Conservation (phyloP, 805 yeast species). For the Blastobotrys parvus region DNA sequence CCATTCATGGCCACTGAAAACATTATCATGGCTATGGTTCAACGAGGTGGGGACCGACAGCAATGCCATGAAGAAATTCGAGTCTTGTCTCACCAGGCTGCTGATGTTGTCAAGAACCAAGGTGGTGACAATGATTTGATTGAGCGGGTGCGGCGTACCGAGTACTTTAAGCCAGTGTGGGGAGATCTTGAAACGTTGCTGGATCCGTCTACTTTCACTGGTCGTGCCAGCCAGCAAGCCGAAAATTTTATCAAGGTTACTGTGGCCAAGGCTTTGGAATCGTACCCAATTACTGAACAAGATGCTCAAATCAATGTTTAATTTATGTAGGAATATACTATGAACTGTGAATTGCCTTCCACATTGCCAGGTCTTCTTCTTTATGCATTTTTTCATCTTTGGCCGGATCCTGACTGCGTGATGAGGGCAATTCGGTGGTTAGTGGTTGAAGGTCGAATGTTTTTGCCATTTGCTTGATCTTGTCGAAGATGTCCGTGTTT, state of each 20-base stretch:
- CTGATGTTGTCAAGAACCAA: slow-evolving; percentile 92
- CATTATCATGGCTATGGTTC: slow-evolving; percentile 99
- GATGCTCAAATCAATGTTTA: slow-evolving; percentile 76
- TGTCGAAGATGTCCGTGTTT: slow-evolving; percentile 35
- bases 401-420: too few relatives aligned
- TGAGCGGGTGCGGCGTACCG: slow-evolving; percentile 69
- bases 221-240: slow-evolving; percentile 97
- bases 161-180: slow-evolving; percentile 86
- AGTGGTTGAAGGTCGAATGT: slow-evolving; percentile 10
- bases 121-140: slow-evolving; percentile 98
- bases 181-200: slow-evolving; percentile 67
- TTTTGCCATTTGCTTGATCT: slow-evolving; percentile 30
- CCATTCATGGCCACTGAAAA: slow-evolving; percentile 99
- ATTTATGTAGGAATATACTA: slow-evolving; percentile 4
- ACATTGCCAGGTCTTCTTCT: not conserved
- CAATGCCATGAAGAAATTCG: slow-evolving; percentile 97
- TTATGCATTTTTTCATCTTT: not conserved
- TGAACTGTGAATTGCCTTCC: not conserved
- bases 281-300: slow-evolving; percentile 52
- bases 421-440: too few relatives aligned
- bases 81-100: slow-evolving; percentile 94
- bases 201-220: slow-evolving; percentile 91
- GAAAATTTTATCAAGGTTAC: slow-evolving; percentile 83
- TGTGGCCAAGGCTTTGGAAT: slow-evolving; percentile 73
- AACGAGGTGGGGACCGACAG: slow-evolving; percentile 95